phyloP scores from a whole-genome alignment of 176 grass and related monocot genomes.

The Aegilops bicornis region DNA sequence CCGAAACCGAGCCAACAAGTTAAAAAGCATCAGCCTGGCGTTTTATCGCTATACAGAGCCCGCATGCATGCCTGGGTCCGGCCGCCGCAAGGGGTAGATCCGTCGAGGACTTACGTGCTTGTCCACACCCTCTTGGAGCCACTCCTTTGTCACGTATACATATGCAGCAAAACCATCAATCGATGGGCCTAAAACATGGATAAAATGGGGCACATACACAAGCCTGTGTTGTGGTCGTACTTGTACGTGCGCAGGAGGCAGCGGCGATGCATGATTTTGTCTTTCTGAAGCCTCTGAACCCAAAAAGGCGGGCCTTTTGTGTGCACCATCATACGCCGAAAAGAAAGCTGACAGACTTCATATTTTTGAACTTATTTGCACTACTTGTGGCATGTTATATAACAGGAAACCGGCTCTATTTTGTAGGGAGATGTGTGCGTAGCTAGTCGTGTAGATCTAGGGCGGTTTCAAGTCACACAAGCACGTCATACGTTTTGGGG shows the following conservation, averaged over 20 bases:
- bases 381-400: not conserved
- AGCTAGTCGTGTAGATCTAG: too few relatives aligned
- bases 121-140: constrained; percentile 48
- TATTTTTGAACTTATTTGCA: not conserved
- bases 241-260: not conserved
- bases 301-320: not conserved
- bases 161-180: not conserved
- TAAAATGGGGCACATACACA: not conserved
- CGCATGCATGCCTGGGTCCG: not conserved
- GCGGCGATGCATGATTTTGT: not conserved
- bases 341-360: not conserved
- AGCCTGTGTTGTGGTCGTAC: not conserved
- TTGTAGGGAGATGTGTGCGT: too few relatives aligned
- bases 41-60: constrained; percentile 32
- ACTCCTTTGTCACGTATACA: constrained; percentile 13
- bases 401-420: not conserved
- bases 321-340: not conserved
- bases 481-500: too few relatives aligned
- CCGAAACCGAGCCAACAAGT: not conserved
- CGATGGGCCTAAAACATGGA: not conserved
- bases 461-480: too few relatives aligned
- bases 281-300: not conserved
- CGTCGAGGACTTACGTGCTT: constrained; percentile 29
- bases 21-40: constrained; percentile 45
- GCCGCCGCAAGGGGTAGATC: not conserved